Conservation (phyloP, 1,139 yeast genomes). For the Geotrichum candidum region DNA sequence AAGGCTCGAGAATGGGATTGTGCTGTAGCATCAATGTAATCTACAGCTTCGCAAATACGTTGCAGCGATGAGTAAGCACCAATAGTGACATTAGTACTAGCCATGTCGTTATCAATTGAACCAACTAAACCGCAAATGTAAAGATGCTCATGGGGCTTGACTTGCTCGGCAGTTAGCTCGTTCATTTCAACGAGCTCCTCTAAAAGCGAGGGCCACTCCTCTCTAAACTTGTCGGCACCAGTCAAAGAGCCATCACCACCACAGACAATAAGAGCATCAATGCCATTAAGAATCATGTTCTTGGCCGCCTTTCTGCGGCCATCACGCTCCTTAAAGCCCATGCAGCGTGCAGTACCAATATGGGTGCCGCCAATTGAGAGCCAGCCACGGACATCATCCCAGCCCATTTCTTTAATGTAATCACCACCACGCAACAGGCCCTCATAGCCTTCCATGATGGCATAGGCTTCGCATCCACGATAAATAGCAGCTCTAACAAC, state of each 20-base stretch:
- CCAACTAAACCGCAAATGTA: constrained; percentile 95
- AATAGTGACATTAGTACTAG: constrained; percentile 90
- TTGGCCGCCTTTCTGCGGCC: constrained; percentile 81
- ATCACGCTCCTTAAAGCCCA: constrained; percentile 71
- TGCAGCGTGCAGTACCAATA: constrained; percentile 94
- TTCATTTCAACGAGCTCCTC: constrained; percentile 56
- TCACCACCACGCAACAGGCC: constrained; percentile 83
- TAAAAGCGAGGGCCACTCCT: constrained; percentile 88
- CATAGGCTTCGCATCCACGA: constrained; percentile 88
- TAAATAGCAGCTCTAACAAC: constrained; percentile 86
- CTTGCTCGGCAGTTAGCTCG: constrained; percentile 52
- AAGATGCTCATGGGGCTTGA: constrained; percentile 58
- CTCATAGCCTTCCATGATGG: constrained; percentile 90
- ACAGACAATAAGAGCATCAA: constrained; percentile 90
- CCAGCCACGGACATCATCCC: constrained; percentile 95
- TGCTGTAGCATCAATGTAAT: constrained; percentile 95
- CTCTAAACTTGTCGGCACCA: constrained; percentile 90
- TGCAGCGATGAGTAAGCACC: constrained; percentile 96
- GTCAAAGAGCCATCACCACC: constrained; percentile 99
- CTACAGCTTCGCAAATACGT: constrained; percentile 88
- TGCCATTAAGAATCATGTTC: constrained; percentile 80
- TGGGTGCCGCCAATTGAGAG: constrained; percentile 88
- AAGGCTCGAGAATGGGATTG: constrained; percentile 95
- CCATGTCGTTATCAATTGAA: constrained; percentile 96
- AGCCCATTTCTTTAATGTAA: constrained; percentile 65